Conservation (phyloP, 164 flowering plant species). For the Vitis riparia region DNA sequence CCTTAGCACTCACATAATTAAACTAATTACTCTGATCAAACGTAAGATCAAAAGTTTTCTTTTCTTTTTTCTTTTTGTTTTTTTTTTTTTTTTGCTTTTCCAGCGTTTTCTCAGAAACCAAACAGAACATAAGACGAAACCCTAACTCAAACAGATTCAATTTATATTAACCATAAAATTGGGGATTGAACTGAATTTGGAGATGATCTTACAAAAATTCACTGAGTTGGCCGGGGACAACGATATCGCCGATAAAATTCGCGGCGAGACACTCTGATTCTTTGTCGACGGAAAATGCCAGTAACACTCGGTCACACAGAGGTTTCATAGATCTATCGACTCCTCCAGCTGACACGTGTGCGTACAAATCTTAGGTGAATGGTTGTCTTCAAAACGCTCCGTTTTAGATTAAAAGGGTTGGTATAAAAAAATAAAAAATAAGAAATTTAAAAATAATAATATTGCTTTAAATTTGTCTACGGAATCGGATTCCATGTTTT, state of each 20-base stretch:
- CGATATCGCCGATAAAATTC: constrained; percentile 1
- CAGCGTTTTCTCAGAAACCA: constrained; percentile 1
- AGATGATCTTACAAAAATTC: constrained; percentile 5
- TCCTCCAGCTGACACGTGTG: constrained; percentile 2
- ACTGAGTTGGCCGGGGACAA: neutral
- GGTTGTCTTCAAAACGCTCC: too few relatives aligned
- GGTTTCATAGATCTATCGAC: constrained; percentile 12
- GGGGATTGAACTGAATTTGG: neutral
- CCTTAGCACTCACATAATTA: too few relatives aligned
- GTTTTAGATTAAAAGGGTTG: too few relatives aligned
- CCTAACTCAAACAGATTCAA: neutral
- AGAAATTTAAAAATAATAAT: too few relatives aligned
- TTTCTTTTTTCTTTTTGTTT: neutral
- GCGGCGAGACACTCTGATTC: constrained; percentile 8
- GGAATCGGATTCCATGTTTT: too few relatives aligned
- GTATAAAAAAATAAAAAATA: too few relatives aligned
- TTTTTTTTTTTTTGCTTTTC: neutral
- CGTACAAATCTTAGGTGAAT: too few relatives aligned
- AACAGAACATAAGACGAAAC: neutral
- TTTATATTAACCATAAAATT: neutral
- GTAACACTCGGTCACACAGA: constrained; percentile 18
- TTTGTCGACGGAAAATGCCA: neutral
- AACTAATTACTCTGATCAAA: too few relatives aligned
- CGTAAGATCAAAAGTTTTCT: too few relatives aligned
- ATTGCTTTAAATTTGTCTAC: too few relatives aligned